These are phyloP conservation scores for Syzygium oleosum DNA, from an alignment of 345 rosid genomes.

Conservation along the genomic window DNA sequence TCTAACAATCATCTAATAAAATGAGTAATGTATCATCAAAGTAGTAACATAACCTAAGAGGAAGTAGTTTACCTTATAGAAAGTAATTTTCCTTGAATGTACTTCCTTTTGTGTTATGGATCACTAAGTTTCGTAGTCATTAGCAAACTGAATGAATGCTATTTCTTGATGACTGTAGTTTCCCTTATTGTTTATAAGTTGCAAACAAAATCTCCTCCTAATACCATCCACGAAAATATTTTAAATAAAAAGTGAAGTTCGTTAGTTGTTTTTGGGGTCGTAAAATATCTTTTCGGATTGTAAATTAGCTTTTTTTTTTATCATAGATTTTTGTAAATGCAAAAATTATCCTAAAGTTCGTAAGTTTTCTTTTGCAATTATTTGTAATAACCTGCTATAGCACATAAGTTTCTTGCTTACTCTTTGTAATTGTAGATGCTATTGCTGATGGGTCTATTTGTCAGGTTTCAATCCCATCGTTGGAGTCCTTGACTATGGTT, in stretches of 20 bases:
- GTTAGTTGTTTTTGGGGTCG: background rate
- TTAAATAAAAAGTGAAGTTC: too few species aligned
- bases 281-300: background rate
- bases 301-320: background rate
- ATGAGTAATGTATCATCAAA: background rate
- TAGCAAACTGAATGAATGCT: background rate
- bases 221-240: too few species aligned
- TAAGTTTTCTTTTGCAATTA: background rate
- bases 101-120: background rate
- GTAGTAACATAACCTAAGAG: background rate
- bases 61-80: background rate
- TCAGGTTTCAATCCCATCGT: background rate
- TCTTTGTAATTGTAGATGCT: background rate
- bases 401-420: accelerated
- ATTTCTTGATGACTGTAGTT: background rate
- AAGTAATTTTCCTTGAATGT: background rate
- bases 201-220: background rate
- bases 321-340: too few species aligned
- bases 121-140: background rate
- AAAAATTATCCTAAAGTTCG: background rate
- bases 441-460: accelerated
- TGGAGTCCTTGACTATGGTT: background rate
- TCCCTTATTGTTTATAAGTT: accelerated
- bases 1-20: background rate
- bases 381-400: too few species aligned